phyloP scores from a whole-genome alignment of 2,329 filamentous ascomycete genomes.

The Nothopassalora personata region DNA sequence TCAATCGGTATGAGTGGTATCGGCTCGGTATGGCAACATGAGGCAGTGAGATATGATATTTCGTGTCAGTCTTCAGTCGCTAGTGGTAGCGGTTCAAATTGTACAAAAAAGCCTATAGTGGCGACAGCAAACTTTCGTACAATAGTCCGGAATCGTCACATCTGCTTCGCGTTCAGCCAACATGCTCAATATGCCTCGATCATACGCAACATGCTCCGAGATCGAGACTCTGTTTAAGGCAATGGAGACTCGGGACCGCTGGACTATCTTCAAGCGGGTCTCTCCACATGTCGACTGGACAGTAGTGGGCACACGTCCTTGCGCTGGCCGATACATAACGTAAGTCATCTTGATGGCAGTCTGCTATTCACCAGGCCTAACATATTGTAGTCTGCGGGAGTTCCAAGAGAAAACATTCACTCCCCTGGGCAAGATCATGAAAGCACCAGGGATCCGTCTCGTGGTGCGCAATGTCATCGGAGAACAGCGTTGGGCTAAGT shows the following conservation, averaged over 20 bases:
- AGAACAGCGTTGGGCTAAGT: slow-evolving; percentile 16
- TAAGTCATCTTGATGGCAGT: not conserved
- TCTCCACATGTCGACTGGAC: slow-evolving; percentile 19
- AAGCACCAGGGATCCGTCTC: slow-evolving; percentile 10
- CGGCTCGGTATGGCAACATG: too few relatives aligned
- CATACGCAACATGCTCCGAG: slow-evolving; percentile 3
- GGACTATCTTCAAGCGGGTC: slow-evolving; percentile 12
- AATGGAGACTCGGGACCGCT: slow-evolving; percentile 8
- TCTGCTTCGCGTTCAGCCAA: not conserved
- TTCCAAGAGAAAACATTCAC: slow-evolving; percentile 11
- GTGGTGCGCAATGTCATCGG: slow-evolving; percentile 18
- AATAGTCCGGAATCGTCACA: not conserved
- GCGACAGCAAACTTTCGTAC: not conserved
- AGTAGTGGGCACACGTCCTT: slow-evolving; percentile 18
- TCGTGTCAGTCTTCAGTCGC: not conserved
- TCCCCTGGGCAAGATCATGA: slow-evolving; percentile 14
- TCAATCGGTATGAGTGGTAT: too few relatives aligned
- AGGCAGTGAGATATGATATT: not conserved
- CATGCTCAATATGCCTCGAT: not conserved
- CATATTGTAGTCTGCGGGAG: slow-evolving; percentile 2
- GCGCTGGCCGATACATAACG: slow-evolving; percentile 10
- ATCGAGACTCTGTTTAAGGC: slow-evolving; percentile 13
- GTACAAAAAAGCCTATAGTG: not conserved
- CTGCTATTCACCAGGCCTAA: too few relatives aligned
- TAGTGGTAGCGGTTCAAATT: not conserved